These are phyloP conservation scores for Rhodotorula sphaerocarpa DNA, from an alignment of 768 basidiomycete species.

Conservation along the genomic window DNA sequence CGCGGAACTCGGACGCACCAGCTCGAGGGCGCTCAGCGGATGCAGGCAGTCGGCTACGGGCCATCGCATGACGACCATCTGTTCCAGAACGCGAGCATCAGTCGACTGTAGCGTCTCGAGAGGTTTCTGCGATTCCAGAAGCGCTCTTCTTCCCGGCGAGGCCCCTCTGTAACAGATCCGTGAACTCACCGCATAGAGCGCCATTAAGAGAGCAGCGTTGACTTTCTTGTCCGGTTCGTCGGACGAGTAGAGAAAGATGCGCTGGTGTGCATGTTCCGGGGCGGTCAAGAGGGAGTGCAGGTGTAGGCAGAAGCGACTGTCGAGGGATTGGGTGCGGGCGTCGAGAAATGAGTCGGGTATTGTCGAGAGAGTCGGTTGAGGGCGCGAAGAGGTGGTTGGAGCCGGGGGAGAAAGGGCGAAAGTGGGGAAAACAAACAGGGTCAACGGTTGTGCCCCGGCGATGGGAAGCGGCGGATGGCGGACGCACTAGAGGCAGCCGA, in stretches of 20 bases:
- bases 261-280: conserved; percentile 38
- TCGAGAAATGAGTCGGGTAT: not conserved
- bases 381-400: no score
- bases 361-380: not conserved
- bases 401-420: not conserved
- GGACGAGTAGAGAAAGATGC: conserved; percentile 80
- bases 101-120: not conserved
- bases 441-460: not conserved
- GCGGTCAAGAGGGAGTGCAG: conserved; percentile 83
- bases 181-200: conserved; percentile 73
- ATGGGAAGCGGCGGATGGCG: not conserved
- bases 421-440: not conserved
- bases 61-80: conserved; percentile 88
- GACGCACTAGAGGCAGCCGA: conserved; percentile 38
- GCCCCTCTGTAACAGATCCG: not conserved
- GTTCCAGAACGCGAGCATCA: not conserved
- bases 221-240: conserved; percentile 78
- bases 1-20: conserved; percentile 10
- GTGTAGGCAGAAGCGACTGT: conserved; percentile 63
- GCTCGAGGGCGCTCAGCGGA: conserved; percentile 60
- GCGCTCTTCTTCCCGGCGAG: no score
- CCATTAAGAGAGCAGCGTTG: conserved; percentile 88
- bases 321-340: not conserved
- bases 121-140: not conserved
- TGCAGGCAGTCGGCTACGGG: conserved; percentile 92